Conservation (phyloP, 2,329 filamentous ascomycete genomes). For the Aspergillus thermomutatus region DNA sequence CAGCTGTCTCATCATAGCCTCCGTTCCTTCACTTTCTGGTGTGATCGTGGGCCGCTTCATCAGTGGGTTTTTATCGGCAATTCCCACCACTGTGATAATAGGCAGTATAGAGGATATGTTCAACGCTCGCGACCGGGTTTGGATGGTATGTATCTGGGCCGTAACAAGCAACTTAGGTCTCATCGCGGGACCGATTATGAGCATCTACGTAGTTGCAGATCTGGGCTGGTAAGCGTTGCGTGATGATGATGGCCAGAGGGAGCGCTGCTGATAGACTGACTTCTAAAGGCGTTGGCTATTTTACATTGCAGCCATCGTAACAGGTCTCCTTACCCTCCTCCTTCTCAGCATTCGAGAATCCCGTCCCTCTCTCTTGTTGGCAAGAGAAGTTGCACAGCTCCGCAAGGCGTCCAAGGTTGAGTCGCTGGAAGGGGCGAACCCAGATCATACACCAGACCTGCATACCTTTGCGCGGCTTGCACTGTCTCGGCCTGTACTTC, state of each 20-base stretch:
- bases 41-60: slow-evolving; percentile 43
- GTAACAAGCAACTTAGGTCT: slow-evolving; percentile 43
- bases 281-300: slow-evolving; percentile 45
- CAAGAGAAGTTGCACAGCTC: slow-evolving; percentile 29
- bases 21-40: slow-evolving; percentile 33
- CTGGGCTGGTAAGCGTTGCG: slow-evolving; percentile 35
- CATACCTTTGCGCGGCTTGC: slow-evolving; percentile 37
- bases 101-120: slow-evolving; percentile 52
- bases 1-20: slow-evolving; percentile 38
- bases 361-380: slow-evolving; percentile 44
- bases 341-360: slow-evolving; percentile 43
- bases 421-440: slow-evolving; percentile 32
- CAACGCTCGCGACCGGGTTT: slow-evolving; percentile 44
- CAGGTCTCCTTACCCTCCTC: slow-evolving; percentile 31
- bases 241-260: neutral
- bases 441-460: slow-evolving; percentile 38
- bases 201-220: slow-evolving; percentile 38
- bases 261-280: neutral
- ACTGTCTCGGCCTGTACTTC: slow-evolving; percentile 40
- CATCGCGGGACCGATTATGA: slow-evolving; percentile 44
- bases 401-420: slow-evolving; percentile 23
- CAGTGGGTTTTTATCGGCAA: slow-evolving; percentile 46
- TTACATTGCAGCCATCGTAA: slow-evolving; percentile 40
- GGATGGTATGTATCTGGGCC: slow-evolving; percentile 47
- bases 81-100: slow-evolving; percentile 47